Conservation (phyloP, 2,329 filamentous ascomycete species). For the Talaromyces sp. region DNA sequence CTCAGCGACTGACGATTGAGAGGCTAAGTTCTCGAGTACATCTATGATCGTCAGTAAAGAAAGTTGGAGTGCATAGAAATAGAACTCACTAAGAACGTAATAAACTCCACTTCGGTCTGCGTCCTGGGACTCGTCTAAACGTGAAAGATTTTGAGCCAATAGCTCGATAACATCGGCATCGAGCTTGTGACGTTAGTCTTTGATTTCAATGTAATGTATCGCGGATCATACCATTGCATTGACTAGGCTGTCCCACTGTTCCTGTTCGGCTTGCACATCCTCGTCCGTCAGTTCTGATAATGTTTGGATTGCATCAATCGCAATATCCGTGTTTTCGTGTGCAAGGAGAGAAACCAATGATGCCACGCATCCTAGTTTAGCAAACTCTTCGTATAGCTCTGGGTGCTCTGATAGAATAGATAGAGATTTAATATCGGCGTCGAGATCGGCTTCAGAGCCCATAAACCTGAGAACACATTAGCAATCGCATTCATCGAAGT, state of each 20-base stretch:
- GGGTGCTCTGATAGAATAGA: conserved; percentile 85
- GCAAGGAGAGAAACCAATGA: conserved; percentile 78
- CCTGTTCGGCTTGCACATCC: conserved; percentile 76
- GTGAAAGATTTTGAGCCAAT: conserved; percentile 59
- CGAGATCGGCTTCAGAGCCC: conserved; percentile 80
- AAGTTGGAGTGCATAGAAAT: too few species aligned
- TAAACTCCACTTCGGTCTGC: conserved; percentile 83
- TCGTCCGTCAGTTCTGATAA: conserved; percentile 90
- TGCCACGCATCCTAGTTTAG: conserved; percentile 66
- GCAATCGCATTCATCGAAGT: neutral
- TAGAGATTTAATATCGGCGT: conserved; percentile 79
- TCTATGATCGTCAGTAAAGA: conserved; percentile 32
- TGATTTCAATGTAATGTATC: neutral
- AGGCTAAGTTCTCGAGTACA: conserved; percentile 82
- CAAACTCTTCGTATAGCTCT: conserved; percentile 76
- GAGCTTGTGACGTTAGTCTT: conserved; percentile 29
- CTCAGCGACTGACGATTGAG: conserved; percentile 65
- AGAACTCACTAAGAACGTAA: conserved; percentile 61
- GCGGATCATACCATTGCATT: conserved; percentile 50
- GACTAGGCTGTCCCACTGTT: conserved; percentile 76
- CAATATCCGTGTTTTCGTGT: conserved; percentile 96
- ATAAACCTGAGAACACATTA: conserved; percentile 57
- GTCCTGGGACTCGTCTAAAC: conserved; percentile 70
- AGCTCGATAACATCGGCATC: conserved; percentile 43
- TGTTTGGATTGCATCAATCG: conserved; percentile 85